Evolutionary conservation across 1,284 basidiomycete genomes (phyloP).

Genomic region (Meripilus lineatus): DNA sequence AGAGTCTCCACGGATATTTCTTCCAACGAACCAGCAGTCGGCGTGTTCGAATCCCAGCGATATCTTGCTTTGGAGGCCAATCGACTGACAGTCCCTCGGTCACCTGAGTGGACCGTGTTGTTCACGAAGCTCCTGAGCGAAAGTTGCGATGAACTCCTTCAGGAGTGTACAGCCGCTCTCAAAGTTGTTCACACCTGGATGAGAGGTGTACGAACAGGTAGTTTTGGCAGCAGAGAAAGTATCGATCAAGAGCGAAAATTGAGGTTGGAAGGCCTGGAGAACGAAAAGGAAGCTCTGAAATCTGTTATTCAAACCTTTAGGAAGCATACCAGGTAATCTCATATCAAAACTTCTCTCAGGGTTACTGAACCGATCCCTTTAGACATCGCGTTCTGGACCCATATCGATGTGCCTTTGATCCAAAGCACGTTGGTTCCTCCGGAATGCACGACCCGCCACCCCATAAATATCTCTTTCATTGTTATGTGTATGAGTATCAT

Average conservation of each 20-base stretch:
- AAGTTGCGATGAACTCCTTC: conserved; percentile 56
- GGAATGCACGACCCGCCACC: conserved; percentile 37
- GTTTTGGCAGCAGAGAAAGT: conserved; percentile 32
- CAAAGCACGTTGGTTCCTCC: conserved; percentile 29
- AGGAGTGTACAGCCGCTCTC: conserved; percentile 42
- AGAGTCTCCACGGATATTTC: conserved; percentile 9
- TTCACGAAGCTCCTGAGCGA: conserved; percentile 50
- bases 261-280: conserved; percentile 29
- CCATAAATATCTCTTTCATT: conserved; percentile 62
- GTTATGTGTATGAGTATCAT: conserved; percentile 65
- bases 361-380: conserved; percentile 9
- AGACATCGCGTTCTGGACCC: conserved; percentile 68
- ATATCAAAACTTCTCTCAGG: background rate
- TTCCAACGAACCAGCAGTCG: conserved; percentile 57
- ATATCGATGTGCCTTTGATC: conserved; percentile 59
- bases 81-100: conserved; percentile 47
- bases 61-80: conserved; percentile 75
- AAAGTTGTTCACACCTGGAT: conserved; percentile 51
- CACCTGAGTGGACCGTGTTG: conserved; percentile 45
- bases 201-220: conserved; percentile 33
- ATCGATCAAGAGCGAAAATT: conserved; percentile 33
- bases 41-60: conserved; percentile 75
- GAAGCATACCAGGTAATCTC: conserved; percentile 43
- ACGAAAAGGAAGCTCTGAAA: conserved; percentile 36
- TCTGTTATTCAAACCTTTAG: conserved; percentile 43